phyloP scores from a whole-genome alignment of 768 basidiomycete species.

The Lentinus tigrinus region DNA sequence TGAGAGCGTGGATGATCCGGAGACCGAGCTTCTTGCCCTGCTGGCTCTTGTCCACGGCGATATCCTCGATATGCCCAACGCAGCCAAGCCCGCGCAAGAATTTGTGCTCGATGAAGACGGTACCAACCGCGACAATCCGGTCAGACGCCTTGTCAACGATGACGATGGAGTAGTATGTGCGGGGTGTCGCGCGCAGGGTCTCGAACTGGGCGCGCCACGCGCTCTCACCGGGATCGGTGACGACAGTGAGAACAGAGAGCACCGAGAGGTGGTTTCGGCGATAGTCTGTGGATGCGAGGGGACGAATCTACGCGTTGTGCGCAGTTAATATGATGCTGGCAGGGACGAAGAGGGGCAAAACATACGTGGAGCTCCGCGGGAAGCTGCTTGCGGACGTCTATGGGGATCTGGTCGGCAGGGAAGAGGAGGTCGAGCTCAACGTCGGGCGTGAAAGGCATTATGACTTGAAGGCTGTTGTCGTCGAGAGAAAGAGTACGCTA shows the following conservation, averaged over 20 bases:
- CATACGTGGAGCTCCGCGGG: slow-evolving; percentile 68
- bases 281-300: slow-evolving; percentile 84
- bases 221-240: slow-evolving; percentile 61
- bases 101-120: slow-evolving; percentile 90
- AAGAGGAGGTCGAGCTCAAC: slow-evolving; percentile 75
- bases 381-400: slow-evolving; percentile 56
- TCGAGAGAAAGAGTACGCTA: background rate
- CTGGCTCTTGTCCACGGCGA: slow-evolving; percentile 83
- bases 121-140: slow-evolving; percentile 79
- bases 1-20: slow-evolving; percentile 83
- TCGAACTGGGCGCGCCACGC: slow-evolving; percentile 74
- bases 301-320: slow-evolving; percentile 65
- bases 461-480: background rate
- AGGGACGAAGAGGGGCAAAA: background rate
- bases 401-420: slow-evolving; percentile 66
- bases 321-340: background rate
- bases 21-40: slow-evolving; percentile 93
- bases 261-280: slow-evolving; percentile 79
- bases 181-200: slow-evolving; percentile 47
- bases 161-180: slow-evolving; percentile 84
- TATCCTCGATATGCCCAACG: slow-evolving; percentile 97
- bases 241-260: slow-evolving; percentile 70
- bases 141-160: slow-evolving; percentile 75
- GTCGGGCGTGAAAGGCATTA: slow-evolving; percentile 57
- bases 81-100: slow-evolving; percentile 83